Base-by-base conservation (phyloP, 1,284 basidiomycete genomes). In the Hortiboletus rubellus region DNA sequence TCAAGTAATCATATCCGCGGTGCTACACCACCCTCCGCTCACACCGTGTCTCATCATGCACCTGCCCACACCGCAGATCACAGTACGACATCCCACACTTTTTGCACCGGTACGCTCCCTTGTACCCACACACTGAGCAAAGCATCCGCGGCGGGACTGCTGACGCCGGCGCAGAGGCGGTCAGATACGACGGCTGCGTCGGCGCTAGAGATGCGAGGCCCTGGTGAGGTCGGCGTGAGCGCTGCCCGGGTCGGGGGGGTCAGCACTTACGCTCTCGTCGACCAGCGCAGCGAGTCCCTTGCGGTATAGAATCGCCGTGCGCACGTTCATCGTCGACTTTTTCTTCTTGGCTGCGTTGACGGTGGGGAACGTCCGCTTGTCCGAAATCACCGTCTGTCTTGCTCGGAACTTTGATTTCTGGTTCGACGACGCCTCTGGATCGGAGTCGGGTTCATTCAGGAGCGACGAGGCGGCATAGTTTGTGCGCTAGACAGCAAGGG, bases 301-400 rank as follows among this genome's bases (percentile, higher is more conserved):
- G 61, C 86, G 84, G 72, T 94, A 93, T 46, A 93, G 74, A 22
- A 93, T 76, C 27, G 91, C 89, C 41, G 84, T 83, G 57, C 91
- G 80, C 49, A 93, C 83, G 64, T 83, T 86, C 83, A 88, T 88
- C 18, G 82, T 87, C n/a, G 88, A 86, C 68, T 90, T 91, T 74
- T 89, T 91, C 77, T 84, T 86, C 66, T 58, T 71, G 69, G 79
- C 73, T 41, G 78, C 76, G 38, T 55, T 59, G 42, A 52, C 59
- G 1, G 63, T 46, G 36, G 63, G 58, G 55, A 82, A 75, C 51
- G 75, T 74, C 52, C 84, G 82, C 74, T 88, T 87, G 77, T 91
- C 88, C 43, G 88, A 89, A 52, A 90, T 85, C 31, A 72, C 70
- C 17, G 83, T 83, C 64, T 87, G 83, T 45, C 89, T 77, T 45